phyloP scores from a whole-genome alignment of 1,284 basidiomycete species.

The Mixia osmundae region DNA sequence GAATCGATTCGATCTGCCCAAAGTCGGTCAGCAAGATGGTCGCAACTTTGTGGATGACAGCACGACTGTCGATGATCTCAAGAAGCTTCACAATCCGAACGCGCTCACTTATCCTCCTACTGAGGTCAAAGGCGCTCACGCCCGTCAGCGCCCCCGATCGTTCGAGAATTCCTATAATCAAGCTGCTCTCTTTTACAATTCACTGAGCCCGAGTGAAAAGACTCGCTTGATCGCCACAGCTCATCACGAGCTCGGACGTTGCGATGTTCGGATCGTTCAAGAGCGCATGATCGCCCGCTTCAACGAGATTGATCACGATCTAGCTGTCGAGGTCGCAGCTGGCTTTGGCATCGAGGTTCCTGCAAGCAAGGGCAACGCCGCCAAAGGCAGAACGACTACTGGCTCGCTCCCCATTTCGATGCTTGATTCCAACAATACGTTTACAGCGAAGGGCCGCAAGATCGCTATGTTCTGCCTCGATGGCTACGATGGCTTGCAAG shows the following conservation, averaged over 20 bases:
- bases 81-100: not conserved
- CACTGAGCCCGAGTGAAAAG: conserved; percentile 39
- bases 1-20: conserved; percentile 36
- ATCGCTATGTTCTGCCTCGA: conserved; percentile 48
- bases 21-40: conserved; percentile 10
- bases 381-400: not conserved
- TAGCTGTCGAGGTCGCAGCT: conserved; percentile 38
- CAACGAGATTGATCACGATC: conserved; percentile 41
- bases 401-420: conserved; percentile 11
- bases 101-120: conserved; percentile 17
- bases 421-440: conserved; percentile 16
- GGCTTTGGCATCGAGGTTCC: conserved; percentile 35
- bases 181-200: conserved; percentile 56
- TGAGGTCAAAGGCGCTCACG: conserved; percentile 33
- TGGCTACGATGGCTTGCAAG: conserved; percentile 39
- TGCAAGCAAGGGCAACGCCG: conserved; percentile 22
- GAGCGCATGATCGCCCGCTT: conserved; percentile 38
- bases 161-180: conserved; percentile 47
- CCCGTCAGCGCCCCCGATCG: conserved; percentile 41
- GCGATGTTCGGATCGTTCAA: conserved; percentile 46
- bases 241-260: conserved; percentile 54
- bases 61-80: conserved; percentile 2
- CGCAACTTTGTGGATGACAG: conserved; percentile 12
- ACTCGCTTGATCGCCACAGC: conserved; percentile 39
- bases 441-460: conserved; percentile 33